Evolutionary conservation across 805 yeast species (phyloP), one percentile per base, ranked within the genome.

Genomic region (Metschnikowia sp.): DNA sequence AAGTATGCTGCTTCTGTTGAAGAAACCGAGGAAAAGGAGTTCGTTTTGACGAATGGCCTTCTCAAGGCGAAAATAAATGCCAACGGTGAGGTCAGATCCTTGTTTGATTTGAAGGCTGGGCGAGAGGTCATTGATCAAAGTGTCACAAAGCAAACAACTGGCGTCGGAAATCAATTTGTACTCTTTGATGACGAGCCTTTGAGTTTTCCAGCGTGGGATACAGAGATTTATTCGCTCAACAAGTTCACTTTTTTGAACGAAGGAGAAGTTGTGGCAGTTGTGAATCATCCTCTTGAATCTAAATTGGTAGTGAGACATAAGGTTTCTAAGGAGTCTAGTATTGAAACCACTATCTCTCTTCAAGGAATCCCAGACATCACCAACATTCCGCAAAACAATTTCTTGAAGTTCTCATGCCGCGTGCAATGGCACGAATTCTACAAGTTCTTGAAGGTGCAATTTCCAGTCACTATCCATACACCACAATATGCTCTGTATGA

Each of bases 151-250:
- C 82, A 82, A 55, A 69, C 77, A 10, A 56, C 56, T 26, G 60
- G 57, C 6, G 89, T 88, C 35, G 97, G 91, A 13, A 89, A 90
- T 58, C 96, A 87, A 64, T 82, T 82, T 53, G 82, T 89, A 1
- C 61, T 94, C 48, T 86, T 86, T 59, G 91, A 91, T 54, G 99
- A 94, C 63, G 86, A 88, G 52, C 99, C 99, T 9, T 72, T 88
- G 59, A 84, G 78, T 47, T 92, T 83, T 83, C 96, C 89, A 39
- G 98, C 98, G 1, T 92, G 99, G 99, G 99, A 92, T 63, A 92
- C 98, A 0, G 99, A 92, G 63, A 75, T 90, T 49, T 94, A 81
- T 62, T 87, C 96, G 0, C 77, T 88, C 48, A 88, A 85, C 57
- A 89, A 85, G 60, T 81, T 77, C 61, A 71, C 70, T 45, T 80